A percentile compares a stretch with the other conserved stretches of the same genome.
phyloP scores from a whole-genome alignment of 768 basidiomycete genomes.

The Tephrocybe sp. region DNA sequence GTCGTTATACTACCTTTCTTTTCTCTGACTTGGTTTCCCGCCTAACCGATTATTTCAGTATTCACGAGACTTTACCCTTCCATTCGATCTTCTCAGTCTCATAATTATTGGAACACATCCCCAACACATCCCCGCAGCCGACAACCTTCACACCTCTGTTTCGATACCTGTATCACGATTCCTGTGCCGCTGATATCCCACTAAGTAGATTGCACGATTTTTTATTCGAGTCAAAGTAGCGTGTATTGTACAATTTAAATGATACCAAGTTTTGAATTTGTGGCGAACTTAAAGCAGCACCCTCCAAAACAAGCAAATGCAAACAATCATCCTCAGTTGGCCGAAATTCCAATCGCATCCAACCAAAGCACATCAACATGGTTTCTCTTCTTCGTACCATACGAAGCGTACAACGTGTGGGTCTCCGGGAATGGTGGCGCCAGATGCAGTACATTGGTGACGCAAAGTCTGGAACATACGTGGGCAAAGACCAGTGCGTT shows the following conservation, averaged over 20 bases:
- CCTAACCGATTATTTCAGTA: constrained; percentile 4
- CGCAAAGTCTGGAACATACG: constrained; percentile 77
- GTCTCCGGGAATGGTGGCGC: constrained; percentile 85
- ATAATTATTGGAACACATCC: constrained; percentile 7
- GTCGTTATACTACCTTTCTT: not conserved
- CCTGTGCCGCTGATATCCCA: constrained; percentile 6
- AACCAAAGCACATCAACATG: constrained; percentile 34
- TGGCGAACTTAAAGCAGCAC: too few relatives aligned
- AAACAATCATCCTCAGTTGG: constrained; percentile 21
- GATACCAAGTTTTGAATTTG: too few relatives aligned
- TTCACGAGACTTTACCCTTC: constrained; percentile 14
- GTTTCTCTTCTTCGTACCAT: constrained; percentile 75
- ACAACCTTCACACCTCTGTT: constrained; percentile 1
- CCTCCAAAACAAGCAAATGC: constrained; percentile 29
- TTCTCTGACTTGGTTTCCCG: not conserved
- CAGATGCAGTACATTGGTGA: constrained; percentile 94
- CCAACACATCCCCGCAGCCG: not conserved
- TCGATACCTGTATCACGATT: constrained; percentile 9
- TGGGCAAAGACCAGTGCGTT: constrained; percentile 83
- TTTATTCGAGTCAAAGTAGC: constrained; percentile 12
- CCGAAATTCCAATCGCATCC: not conserved
- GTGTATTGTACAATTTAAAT: constrained; percentile 20
- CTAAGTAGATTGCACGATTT: not conserved
- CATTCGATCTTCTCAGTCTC: constrained; percentile 16
- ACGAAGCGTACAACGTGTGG: constrained; percentile 71